These are phyloP conservation scores for Talaromyces trachyspermus DNA, from an alignment of 495 filamentous ascomycete genomes.

Conservation along the genomic window DNA sequence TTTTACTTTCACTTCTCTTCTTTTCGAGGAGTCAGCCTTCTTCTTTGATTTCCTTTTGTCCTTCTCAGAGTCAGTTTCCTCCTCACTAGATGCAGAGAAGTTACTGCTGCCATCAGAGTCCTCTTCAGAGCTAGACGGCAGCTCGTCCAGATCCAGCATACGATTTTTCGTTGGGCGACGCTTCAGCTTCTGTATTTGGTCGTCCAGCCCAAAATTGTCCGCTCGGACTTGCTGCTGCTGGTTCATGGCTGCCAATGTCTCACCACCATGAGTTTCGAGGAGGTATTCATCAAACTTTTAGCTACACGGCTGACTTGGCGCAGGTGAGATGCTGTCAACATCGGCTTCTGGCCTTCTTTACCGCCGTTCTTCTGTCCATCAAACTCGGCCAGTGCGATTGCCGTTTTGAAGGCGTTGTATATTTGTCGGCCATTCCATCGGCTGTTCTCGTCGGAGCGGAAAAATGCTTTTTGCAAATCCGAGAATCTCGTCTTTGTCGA, in stretches of 20 bases:
- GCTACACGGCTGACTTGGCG: slow-evolving; percentile 15
- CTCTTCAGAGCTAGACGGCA: not conserved
- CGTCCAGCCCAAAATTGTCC: not conserved
- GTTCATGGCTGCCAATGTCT: not conserved
- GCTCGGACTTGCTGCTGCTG: not conserved
- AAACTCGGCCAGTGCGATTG: slow-evolving; percentile 29
- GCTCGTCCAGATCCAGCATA: not conserved
- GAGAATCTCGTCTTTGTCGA: slow-evolving; percentile 3
- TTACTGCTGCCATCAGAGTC: not conserved
- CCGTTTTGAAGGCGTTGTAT: slow-evolving; percentile 37
- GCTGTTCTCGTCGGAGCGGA: not conserved
- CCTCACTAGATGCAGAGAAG: not conserved
- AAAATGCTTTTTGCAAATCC: slow-evolving; percentile 8
- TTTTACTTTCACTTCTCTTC: not conserved
- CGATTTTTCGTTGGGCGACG: not conserved
- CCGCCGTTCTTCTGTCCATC: slow-evolving; percentile 10
- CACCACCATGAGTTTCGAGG: not conserved
- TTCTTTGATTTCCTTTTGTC: not conserved
- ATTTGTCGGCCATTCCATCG: slow-evolving; percentile 43
- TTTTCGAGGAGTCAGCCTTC: not conserved
- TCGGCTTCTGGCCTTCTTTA: not conserved
- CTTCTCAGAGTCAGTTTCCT: not conserved
- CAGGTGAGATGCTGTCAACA: slow-evolving; percentile 16
- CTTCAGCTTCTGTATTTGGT: not conserved
- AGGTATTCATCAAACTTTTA: not conserved